phyloP scores from a whole-genome alignment of 2,329 filamentous ascomycete genomes.

The Colletotrichum lentis region DNA sequence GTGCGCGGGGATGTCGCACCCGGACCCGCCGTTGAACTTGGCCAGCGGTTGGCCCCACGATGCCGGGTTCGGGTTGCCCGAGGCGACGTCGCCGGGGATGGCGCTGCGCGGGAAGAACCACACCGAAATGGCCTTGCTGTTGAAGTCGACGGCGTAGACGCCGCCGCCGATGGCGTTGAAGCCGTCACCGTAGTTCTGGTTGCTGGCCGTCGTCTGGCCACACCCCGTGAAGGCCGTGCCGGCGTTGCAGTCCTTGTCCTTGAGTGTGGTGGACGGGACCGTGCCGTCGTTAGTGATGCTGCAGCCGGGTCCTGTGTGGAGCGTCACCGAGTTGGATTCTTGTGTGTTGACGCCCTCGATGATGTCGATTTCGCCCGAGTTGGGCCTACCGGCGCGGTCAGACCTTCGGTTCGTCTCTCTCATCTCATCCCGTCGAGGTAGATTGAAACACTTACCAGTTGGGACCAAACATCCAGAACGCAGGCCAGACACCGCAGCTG shows the following conservation, averaged over 20 bases:
- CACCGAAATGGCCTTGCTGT: slow-evolving; percentile 72
- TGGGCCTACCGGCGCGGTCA: slow-evolving; percentile 51
- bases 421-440: background rate
- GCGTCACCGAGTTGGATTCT: slow-evolving; percentile 66
- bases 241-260: slow-evolving; percentile 65
- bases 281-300: slow-evolving; percentile 60
- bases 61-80: slow-evolving; percentile 68
- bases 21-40: slow-evolving; percentile 69
- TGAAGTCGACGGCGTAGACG: slow-evolving; percentile 82
- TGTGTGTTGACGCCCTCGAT: slow-evolving; percentile 78
- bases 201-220: slow-evolving; percentile 59
- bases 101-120: slow-evolving; percentile 79
- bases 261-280: slow-evolving; percentile 56
- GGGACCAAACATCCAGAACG: slow-evolving; percentile 74
- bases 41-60: slow-evolving; percentile 76
- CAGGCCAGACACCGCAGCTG: slow-evolving; percentile 78
- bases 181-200: slow-evolving; percentile 68
- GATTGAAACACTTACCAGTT: slow-evolving; percentile 60
- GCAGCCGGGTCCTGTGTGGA: slow-evolving; percentile 73
- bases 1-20: slow-evolving; percentile 74
- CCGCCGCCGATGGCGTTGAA: slow-evolving; percentile 78
- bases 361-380: slow-evolving; percentile 78
- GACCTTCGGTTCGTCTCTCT: background rate
- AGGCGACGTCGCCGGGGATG: slow-evolving; percentile 70
- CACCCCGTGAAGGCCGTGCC: slow-evolving; percentile 66